Evolutionary conservation across 495 filamentous ascomycete genomes (phyloP).

Genomic region (Penicillium malachiteum): DNA sequence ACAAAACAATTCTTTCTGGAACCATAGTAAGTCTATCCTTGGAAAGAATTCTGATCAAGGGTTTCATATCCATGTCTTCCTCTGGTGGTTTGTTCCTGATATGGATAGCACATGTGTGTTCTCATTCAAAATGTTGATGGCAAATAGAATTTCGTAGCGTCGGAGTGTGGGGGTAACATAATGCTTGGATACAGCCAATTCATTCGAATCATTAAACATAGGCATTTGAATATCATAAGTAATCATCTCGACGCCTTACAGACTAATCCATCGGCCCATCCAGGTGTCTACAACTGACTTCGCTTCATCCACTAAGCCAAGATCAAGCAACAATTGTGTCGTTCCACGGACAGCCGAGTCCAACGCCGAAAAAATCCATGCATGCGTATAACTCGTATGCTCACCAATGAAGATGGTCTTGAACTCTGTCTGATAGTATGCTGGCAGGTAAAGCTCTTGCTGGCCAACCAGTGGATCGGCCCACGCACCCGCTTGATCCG

Average conservation of each 20-base stretch:
- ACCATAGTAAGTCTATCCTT: too few species aligned
- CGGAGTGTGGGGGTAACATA: too few species aligned
- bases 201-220: too few species aligned
- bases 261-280: slow-evolving; percentile 65
- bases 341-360: slow-evolving; percentile 66
- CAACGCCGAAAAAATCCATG: slow-evolving; percentile 68
- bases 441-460: slow-evolving; percentile 65
- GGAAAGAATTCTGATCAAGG: too few species aligned
- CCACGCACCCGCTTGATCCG: slow-evolving; percentile 55
- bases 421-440: slow-evolving; percentile 67
- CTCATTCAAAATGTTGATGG: too few species aligned
- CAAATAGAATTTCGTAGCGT: too few species aligned
- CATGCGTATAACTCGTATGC: slow-evolving; percentile 72
- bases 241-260: slow-evolving; percentile 9
- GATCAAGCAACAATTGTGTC: slow-evolving; percentile 62
- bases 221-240: too few species aligned
- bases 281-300: slow-evolving; percentile 61
- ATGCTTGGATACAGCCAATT: too few species aligned
- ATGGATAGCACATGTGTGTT: too few species aligned
- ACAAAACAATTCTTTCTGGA: too few species aligned
- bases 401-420: slow-evolving; percentile 69
- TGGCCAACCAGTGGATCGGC: slow-evolving; percentile 55
- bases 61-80: too few species aligned
- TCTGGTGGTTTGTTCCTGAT: too few species aligned
- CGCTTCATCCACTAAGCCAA: slow-evolving; percentile 69